A percentile compares a stretch with the other conserved stretches of the same genome.
Conservation (phyloP, 2,329 filamentous ascomycete genomes). For the Pseudogymnoascus sp. region DNA sequence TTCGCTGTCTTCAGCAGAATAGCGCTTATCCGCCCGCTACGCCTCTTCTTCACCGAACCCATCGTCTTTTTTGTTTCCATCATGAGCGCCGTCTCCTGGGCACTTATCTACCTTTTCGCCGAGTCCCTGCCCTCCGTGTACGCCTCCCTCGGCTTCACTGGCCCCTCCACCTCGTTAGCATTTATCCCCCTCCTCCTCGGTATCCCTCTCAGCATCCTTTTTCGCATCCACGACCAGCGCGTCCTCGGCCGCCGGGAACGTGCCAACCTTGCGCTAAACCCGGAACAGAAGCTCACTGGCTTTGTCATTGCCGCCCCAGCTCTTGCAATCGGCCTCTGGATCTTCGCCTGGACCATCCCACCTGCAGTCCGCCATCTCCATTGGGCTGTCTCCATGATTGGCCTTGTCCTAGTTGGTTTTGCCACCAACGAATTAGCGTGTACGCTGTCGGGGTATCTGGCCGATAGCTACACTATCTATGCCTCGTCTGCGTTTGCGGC, state of each 20-base stretch:
- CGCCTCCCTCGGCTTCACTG: conserved; percentile 29
- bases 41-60: conserved; percentile 40
- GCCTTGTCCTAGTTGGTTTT: conserved; percentile 40
- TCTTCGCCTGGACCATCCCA: conserved; percentile 42
- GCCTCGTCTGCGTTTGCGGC: conserved; percentile 39
- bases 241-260: conserved; percentile 24
- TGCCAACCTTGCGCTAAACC: conserved; percentile 23
- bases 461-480: conserved; percentile 38
- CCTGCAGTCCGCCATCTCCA: conserved; percentile 28
- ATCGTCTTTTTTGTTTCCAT: conserved; percentile 38
- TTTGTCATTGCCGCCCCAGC: conserved; percentile 39
- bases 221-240: conserved; percentile 36
- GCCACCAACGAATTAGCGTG: conserved; percentile 40
- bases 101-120: conserved; percentile 43
- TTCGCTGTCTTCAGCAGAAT: conserved; percentile 32
- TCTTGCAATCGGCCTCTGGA: conserved; percentile 38
- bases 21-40: conserved; percentile 35
- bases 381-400: conserved; percentile 35
- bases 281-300: conserved; percentile 43
- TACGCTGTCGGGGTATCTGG: conserved; percentile 35
- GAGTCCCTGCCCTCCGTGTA: conserved; percentile 38
- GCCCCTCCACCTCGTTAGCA: conserved; percentile 31
- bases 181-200: conserved; percentile 37
- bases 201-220: conserved; percentile 34
- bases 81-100: conserved; percentile 37